Evolutionary conservation across 169 alveolate genomes (phyloP), one percentile per base, ranked within the genome.

Genomic region (Theileria annulata): DNA sequence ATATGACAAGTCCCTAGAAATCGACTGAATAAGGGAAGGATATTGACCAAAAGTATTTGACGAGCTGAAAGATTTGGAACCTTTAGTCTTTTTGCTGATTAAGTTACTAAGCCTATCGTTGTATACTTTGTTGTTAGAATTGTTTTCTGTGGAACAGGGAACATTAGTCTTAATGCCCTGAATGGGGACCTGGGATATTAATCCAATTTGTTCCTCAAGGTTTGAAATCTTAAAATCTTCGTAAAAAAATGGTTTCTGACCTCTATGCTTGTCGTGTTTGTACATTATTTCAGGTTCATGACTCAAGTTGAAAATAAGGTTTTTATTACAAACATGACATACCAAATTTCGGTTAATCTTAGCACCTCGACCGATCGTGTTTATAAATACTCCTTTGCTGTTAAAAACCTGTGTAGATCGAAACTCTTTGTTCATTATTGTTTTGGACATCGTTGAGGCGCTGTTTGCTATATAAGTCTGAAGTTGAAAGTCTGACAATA

Each of bases 391-490:
- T 3, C 88, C 88, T 8, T 63, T 67, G 23, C 30, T 72, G 59
- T 75, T 80, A 67, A 37, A 71, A 62, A 37, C 75, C 47, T 70
- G 49, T 37, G 79, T 60, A 17, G 37, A 54, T 23, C 79, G 66
- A 56, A 75, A 80, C 70, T 74, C 78, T 27, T 74, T 48, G 33
- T 68, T 33, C 78, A 80, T 28, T 19, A 69, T 72, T n/a, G 51
- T 51, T 47, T 66, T 80, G 33, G 77, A 49, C 72, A 80, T 80
- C 21, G 63, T 17, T 12, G 84, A 67, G 42, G 84, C 60, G 10
- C 70, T 56, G 21, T 59, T 59, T n/a, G 71, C 82, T 13, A 75
- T 68, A 67, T 70, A 80, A 17, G 80, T 80, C 30, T 80, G 88
- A 31, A 59, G 67, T 47, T 74, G 76, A 63, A 66, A 60, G 59